Evolutionary conservation across 257 asterid species (phyloP).

Genomic region (Ligustrum vulgare): DNA sequence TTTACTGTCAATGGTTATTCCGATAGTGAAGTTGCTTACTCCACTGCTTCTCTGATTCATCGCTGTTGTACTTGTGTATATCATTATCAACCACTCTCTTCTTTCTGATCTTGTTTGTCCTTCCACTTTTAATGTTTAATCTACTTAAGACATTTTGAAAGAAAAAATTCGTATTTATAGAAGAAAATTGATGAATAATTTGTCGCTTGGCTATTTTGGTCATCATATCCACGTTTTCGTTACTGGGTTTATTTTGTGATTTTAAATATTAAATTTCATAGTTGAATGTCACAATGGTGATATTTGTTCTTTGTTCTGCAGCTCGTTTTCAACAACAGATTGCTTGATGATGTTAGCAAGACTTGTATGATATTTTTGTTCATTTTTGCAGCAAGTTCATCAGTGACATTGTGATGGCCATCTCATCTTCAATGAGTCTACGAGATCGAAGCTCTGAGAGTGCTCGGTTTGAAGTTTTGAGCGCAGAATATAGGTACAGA

Average conservation of each 20-base stretch:
- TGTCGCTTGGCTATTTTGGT: conserved; percentile 1
- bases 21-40: not conserved
- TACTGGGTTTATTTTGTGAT: not conserved
- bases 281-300: not conserved
- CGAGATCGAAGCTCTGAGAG: conserved; percentile 88
- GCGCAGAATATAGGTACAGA: conserved; percentile 76
- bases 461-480: conserved; percentile 92
- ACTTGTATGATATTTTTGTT: conserved; percentile 13
- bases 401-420: conserved; percentile 81
- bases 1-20: conserved; percentile 6
- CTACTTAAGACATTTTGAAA: not conserved
- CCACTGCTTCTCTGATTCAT: not conserved
- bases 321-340: conserved; percentile 16
- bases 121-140: not conserved
- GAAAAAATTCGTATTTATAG: not conserved
- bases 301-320: conserved; percentile 9
- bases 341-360: conserved; percentile 26
- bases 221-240: not conserved
- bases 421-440: conserved; percentile 79
- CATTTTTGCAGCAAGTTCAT: conserved; percentile 71
- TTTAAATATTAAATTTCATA: not conserved
- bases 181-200: not conserved
- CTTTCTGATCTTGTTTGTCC: not conserved
- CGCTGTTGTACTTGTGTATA: conserved; percentile 11
- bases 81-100: conserved; percentile 6